Evolutionary conservation across 2,329 filamentous ascomycete species (phyloP).

Genomic region (Fusarium bactridioides): DNA sequence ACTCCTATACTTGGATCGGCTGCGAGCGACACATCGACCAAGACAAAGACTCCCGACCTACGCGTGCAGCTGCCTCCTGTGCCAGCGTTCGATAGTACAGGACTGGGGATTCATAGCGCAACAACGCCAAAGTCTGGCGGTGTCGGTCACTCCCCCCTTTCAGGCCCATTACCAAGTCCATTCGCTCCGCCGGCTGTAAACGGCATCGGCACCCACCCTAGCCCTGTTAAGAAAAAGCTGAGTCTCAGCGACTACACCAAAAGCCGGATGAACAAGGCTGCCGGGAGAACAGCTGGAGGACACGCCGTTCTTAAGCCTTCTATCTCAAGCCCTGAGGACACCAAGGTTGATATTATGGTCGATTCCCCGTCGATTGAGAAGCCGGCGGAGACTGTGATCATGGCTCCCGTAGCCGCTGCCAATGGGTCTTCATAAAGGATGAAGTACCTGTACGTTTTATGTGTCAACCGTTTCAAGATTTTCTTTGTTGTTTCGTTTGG

Average conservation of each 20-base stretch:
- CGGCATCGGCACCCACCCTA: conserved; percentile 58
- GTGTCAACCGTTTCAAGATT: conserved; percentile 24
- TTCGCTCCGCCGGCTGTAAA: conserved; percentile 55
- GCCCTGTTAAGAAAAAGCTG: conserved; percentile 72
- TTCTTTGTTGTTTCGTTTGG: conserved; percentile 29
- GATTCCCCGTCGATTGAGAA: conserved; percentile 45
- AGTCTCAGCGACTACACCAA: conserved; percentile 72
- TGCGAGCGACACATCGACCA: conserved; percentile 35
- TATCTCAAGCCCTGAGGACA: conserved; percentile 48
- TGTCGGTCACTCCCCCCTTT: conserved; percentile 60
- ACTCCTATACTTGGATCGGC: conserved; percentile 19
- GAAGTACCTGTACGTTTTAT: conserved; percentile 39
- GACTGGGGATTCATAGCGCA: conserved; percentile 45
- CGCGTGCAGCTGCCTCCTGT: conserved; percentile 66
- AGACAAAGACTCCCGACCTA: conserved; percentile 55
- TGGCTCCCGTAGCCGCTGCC: conserved; percentile 35
- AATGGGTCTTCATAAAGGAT: conserved; percentile 43
- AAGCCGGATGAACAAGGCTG: conserved; percentile 64
- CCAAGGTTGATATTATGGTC: conserved; percentile 47
- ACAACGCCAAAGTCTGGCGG: conserved; percentile 59
- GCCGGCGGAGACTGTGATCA: conserved; percentile 34
- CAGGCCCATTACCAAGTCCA: conserved; percentile 51
- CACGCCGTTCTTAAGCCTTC: conserved; percentile 45
- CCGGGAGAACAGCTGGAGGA: conserved; percentile 46
- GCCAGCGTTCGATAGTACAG: conserved; percentile 56